phyloP scores from a whole-genome alignment of 106 monocot genomes.

The Platanthera guangdongensis region DNA sequence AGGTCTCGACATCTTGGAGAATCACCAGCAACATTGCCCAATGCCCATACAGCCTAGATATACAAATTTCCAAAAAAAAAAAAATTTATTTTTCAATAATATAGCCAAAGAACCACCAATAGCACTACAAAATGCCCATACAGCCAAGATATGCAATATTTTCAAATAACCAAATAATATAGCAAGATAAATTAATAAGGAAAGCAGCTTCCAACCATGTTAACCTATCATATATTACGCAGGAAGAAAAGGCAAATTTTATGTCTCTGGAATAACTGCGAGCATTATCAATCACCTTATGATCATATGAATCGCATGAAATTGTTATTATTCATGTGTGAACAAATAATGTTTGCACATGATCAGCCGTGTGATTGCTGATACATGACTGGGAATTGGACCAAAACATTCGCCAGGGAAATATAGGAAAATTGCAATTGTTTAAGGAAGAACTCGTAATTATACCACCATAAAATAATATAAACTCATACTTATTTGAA shows the following conservation, averaged over 20 bases:
- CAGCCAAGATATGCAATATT: conserved; percentile 16
- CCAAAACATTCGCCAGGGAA: too few species aligned
- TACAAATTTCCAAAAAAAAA: neutral
- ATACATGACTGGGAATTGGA: too few species aligned
- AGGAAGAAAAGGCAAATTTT: neutral
- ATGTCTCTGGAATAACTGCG: too few species aligned
- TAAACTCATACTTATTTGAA: neutral
- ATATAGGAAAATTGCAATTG: neutral
- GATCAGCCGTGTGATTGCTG: too few species aligned
- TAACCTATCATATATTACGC: neutral
- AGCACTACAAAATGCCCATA: conserved; percentile 43
- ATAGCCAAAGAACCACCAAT: conserved; percentile 29
- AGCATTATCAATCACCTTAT: too few species aligned
- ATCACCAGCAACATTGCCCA: conserved; percentile 54
- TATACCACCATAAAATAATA: neutral
- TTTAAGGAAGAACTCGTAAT: neutral
- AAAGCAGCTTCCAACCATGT: neutral
- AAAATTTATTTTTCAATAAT: neutral
- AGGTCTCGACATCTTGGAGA: conserved; percentile 44
- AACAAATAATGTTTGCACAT: too few species aligned
- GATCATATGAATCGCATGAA: too few species aligned
- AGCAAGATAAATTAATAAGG: neutral
- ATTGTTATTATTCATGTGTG: too few species aligned
- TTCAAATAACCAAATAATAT: neutral
- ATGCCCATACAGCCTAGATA: conserved; percentile 39